Percentiles rank a stretch among this genome's conserved stretches.
Conservation (phyloP, 2,329 filamentous ascomycete species). For the Botrytis elliptica region DNA sequence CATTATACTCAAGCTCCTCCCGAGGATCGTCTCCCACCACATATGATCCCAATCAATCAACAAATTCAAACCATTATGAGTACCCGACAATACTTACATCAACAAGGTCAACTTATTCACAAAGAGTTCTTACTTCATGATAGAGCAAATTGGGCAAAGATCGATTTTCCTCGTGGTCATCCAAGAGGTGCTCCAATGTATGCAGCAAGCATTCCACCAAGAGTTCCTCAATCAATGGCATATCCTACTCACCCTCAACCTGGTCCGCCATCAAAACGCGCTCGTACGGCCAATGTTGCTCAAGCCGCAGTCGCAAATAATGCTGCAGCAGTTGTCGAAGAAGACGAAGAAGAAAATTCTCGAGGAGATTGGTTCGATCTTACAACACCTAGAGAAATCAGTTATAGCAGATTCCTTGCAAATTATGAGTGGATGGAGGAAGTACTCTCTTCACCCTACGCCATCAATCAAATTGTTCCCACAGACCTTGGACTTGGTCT, state of each 20-base stretch:
- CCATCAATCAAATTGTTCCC: constrained; percentile 79
- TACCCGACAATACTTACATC: constrained; percentile 63
- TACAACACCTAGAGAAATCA: constrained; percentile 85
- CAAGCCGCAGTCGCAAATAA: constrained; percentile 24
- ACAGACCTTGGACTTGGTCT: constrained; percentile 83
- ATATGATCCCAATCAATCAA: constrained; percentile 62
- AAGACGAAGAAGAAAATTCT: constrained; percentile 85
- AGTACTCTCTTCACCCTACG: constrained; percentile 85
- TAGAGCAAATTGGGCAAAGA: constrained; percentile 83
- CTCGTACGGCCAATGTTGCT: constrained; percentile 32
- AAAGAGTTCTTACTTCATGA: constrained; percentile 96
- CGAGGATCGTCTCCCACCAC: constrained; percentile 68
- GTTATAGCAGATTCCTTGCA: constrained; percentile 80
- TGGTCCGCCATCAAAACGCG: constrained; percentile 55
- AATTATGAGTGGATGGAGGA: constrained; percentile 99
- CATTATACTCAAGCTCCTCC: constrained; percentile 81
- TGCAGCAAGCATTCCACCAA: constrained; percentile 30
- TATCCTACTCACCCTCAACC: constrained; percentile 53
- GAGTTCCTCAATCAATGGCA: constrained; percentile 55
- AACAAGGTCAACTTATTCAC: constrained; percentile 76
- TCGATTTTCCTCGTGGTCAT: constrained; percentile 63
- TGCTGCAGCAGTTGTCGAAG: constrained; percentile 35
- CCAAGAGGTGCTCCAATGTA: constrained; percentile 40
- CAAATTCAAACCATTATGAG: constrained; percentile 60
- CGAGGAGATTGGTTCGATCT: constrained; percentile 88